phyloP scores from a whole-genome alignment of 208 protist species.

The Giardia duodenalis region DNA sequence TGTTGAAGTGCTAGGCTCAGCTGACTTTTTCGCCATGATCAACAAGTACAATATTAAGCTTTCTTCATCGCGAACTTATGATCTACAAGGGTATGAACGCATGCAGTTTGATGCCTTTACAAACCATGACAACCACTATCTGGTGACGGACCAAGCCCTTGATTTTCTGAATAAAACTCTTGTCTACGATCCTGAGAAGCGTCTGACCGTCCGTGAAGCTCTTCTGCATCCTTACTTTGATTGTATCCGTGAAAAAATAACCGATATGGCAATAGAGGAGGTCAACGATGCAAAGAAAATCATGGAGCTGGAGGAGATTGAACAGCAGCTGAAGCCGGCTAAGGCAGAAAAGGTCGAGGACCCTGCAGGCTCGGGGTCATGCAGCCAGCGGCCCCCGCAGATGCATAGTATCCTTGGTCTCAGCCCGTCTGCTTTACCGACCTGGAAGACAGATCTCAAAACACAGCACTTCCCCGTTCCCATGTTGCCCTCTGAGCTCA shows the following conservation, averaged over 20 bases:
- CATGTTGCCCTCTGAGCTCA: background rate
- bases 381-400: background rate
- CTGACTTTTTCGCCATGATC: conserved; percentile 30
- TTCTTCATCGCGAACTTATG: background rate
- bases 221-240: conserved; percentile 94
- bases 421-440: background rate
- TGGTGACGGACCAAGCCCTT: conserved; percentile 81
- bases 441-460: background rate
- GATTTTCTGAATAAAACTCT: conserved; percentile 91
- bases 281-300: background rate
- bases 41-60: conserved; percentile 39
- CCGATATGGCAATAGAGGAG: conserved; percentile 30
- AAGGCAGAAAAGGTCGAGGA: background rate
- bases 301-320: no score
- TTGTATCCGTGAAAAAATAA: conserved; percentile 53
- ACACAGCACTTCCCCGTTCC: background rate
- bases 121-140: conserved; percentile 69
- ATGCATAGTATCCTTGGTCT: background rate
- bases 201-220: conserved; percentile 86
- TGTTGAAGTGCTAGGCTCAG: conserved; percentile 38
- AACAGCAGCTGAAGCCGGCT: no score
- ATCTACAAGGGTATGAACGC: background rate
- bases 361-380: background rate
- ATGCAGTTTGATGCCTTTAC: conserved; percentile 47
- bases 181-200: conserved; percentile 79